Conservation (phyloP, 2,329 filamentous ascomycete species). For the Trematosphaeria pertusa region DNA sequence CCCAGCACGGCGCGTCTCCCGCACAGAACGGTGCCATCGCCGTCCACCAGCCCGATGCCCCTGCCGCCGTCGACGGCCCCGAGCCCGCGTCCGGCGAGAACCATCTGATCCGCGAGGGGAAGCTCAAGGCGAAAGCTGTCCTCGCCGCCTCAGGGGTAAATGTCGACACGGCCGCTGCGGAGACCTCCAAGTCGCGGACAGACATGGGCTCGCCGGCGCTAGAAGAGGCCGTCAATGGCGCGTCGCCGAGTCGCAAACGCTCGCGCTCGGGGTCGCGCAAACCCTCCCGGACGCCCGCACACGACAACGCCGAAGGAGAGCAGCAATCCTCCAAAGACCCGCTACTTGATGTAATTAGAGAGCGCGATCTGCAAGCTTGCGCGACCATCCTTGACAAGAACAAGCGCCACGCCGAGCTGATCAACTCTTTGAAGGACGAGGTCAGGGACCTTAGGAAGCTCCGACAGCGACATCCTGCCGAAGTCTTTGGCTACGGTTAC, state of each 20-base stretch:
- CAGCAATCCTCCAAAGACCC: constrained; percentile 48
- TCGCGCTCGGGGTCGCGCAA: constrained; percentile 66
- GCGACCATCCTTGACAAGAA: constrained; percentile 60
- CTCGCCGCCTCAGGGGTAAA: constrained; percentile 60
- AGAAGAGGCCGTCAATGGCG: constrained; percentile 55
- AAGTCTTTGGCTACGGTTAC: constrained; percentile 75
- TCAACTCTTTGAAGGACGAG: constrained; percentile 53
- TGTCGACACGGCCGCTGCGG: constrained; percentile 39
- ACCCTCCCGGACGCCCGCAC: constrained; percentile 48
- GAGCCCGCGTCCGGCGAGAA: constrained; percentile 38
- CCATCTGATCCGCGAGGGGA: constrained; percentile 63
- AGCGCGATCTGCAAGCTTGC: constrained; percentile 67
- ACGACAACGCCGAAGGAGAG: constrained; percentile 46
- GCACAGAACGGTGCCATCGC: constrained; percentile 35
- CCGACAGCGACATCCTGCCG: constrained; percentile 62
- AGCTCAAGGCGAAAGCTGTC: constrained; percentile 66
- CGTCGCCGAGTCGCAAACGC: constrained; percentile 61
- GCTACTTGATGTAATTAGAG: constrained; percentile 68
- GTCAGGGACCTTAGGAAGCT: constrained; percentile 45
- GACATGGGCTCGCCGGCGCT: constrained; percentile 39
- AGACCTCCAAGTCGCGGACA: constrained; percentile 27
- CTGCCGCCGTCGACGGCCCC: constrained; percentile 31
- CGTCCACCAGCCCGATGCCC: constrained; percentile 41
- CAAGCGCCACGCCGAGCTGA: constrained; percentile 68
- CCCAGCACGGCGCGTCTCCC: constrained; percentile 38